phyloP scores from a whole-genome alignment of 495 filamentous ascomycete genomes.

The Neurospora tetrasperma region DNA sequence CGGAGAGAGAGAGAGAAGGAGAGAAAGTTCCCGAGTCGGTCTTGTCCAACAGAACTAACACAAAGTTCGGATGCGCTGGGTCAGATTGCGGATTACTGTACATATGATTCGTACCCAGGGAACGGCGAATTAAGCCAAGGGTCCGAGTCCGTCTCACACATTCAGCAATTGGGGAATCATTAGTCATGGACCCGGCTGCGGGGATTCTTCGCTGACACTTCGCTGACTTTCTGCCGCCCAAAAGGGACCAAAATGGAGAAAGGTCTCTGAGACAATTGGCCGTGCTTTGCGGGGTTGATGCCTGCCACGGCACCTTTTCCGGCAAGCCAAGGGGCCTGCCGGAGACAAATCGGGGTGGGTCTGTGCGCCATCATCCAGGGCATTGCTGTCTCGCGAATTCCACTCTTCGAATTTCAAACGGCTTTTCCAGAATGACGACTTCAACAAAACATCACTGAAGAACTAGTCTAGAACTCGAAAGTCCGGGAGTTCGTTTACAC shows the following conservation, averaged over 20 bases:
- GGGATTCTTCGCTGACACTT: background rate
- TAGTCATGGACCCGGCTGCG: background rate
- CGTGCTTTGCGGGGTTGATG: background rate
- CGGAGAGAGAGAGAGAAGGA: background rate
- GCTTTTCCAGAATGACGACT: background rate
- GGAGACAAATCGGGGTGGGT: background rate
- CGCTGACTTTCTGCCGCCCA: background rate
- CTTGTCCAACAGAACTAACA: background rate
- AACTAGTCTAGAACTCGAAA: too few relatives aligned
- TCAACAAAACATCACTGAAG: background rate
- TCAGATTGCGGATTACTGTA: background rate
- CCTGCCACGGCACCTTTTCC: background rate
- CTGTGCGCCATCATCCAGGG: background rate
- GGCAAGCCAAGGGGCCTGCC: background rate
- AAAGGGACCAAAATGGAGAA: background rate
- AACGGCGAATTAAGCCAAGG: background rate
- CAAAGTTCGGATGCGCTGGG: background rate
- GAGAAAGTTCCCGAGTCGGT: background rate
- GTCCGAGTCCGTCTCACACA: background rate
- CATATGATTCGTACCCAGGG: background rate
- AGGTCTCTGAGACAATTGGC: background rate
- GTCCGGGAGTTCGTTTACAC: background rate
- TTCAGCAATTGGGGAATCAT: background rate
- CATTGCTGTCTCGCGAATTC: background rate
- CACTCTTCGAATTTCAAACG: background rate